Conservation (phyloP, 768 basidiomycete genomes). For the Xerocomellus intermedius region DNA sequence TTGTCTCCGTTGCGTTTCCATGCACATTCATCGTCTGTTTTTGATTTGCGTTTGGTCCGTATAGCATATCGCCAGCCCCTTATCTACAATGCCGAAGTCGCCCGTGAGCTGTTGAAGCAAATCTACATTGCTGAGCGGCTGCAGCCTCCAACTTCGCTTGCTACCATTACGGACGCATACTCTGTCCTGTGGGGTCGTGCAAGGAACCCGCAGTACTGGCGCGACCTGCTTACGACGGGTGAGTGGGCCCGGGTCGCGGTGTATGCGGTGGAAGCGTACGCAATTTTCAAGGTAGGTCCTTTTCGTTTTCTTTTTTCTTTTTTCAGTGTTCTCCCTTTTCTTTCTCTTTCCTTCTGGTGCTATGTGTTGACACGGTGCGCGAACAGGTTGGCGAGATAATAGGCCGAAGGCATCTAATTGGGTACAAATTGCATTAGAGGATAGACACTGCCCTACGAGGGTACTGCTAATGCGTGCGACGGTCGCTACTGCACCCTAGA, state of each 20-base stretch:
- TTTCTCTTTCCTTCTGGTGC: not conserved
- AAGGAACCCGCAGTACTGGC: slow-evolving; percentile 57
- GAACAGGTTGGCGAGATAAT: slow-evolving; percentile 82
- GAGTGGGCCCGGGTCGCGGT: slow-evolving; percentile 67
- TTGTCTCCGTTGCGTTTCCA: not conserved
- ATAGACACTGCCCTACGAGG: not conserved
- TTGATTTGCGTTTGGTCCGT: not conserved
- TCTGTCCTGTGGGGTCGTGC: slow-evolving; percentile 62
- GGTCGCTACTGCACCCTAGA: slow-evolving; percentile 8
- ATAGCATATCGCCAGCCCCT: slow-evolving; percentile 76
- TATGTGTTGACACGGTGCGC: not conserved
- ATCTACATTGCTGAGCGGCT: slow-evolving; percentile 66
- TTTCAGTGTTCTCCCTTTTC: not conserved
- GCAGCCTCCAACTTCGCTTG: slow-evolving; percentile 59
- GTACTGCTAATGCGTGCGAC: not conserved
- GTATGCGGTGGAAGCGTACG: slow-evolving; percentile 85
- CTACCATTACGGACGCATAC: slow-evolving; percentile 58
- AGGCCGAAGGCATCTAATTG: slow-evolving; percentile 75
- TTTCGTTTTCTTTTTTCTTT: not conserved
- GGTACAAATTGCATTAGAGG: slow-evolving; percentile 65
- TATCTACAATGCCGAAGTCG: slow-evolving; percentile 74
- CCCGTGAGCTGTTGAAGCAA: slow-evolving; percentile 72
- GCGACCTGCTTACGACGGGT: slow-evolving; percentile 57
- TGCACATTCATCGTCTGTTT: not conserved
- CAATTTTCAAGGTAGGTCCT: slow-evolving; percentile 74